phyloP scores from a whole-genome alignment of 176 grass and related monocot genomes.

The Eragrostis nindensis region DNA sequence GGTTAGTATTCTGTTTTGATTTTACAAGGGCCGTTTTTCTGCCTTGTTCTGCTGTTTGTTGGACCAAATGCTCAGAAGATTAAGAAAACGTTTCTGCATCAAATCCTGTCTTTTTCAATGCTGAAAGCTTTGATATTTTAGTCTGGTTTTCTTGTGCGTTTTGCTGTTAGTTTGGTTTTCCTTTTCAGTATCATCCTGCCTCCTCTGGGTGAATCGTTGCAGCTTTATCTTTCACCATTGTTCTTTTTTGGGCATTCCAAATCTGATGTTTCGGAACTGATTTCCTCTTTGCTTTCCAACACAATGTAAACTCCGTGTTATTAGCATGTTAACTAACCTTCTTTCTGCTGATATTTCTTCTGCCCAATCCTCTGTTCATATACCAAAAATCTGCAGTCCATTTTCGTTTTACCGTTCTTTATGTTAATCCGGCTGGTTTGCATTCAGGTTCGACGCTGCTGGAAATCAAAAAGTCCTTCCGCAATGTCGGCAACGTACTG shows the following conservation, averaged over 20 bases:
- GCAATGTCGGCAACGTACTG: conserved; percentile 90
- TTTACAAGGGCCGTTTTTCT: not conserved
- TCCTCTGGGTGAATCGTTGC: not conserved
- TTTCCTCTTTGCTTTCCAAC: not conserved
- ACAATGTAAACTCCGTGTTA: not conserved
- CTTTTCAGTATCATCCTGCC: not conserved
- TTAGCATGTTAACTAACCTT: not conserved
- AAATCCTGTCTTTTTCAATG: not conserved
- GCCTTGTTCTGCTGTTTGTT: not conserved
- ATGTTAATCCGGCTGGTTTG: conserved; percentile 23
- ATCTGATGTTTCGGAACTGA: not conserved
- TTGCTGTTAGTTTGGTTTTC: not conserved
- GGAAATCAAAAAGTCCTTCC: conserved; percentile 95
- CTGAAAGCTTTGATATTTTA: not conserved
- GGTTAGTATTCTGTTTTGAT: conserved; percentile 1
- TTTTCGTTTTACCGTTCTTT: not conserved
- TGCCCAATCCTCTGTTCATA: not conserved
- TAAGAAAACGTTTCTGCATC: not conserved
- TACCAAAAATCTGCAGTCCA: not conserved
- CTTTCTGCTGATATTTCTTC: conserved; percentile 4
- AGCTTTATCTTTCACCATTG: not conserved
- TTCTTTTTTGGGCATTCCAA: conserved; percentile 24
- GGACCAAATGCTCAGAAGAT: not conserved
- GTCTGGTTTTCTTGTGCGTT: not conserved
- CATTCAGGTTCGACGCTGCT: conserved; percentile 73